Conservation (phyloP, 192 early-diverging fungal species). For the Entomortierella parvispora region DNA sequence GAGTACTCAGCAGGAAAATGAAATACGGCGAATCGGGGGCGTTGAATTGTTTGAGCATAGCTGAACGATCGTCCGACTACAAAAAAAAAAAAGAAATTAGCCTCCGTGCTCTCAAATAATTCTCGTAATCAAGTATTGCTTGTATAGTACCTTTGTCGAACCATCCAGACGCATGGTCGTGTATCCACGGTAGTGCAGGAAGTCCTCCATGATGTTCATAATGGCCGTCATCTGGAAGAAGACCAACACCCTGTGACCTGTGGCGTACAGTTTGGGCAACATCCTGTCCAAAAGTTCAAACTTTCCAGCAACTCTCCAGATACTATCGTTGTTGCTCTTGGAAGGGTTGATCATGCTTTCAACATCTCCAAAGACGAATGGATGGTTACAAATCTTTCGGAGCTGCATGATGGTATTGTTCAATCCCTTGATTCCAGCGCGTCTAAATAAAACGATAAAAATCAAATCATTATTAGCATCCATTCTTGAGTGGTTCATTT, state of each 20-base stretch:
- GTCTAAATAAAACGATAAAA: conserved; percentile 19
- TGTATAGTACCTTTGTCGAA: conserved; percentile 82
- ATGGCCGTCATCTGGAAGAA: conserved; percentile 91
- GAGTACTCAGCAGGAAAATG: conserved; percentile 93
- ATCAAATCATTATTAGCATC: no score
- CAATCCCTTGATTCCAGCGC: conserved; percentile 77
- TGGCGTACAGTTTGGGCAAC: conserved; percentile 86
- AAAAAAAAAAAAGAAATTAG: background rate
- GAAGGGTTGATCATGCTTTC: conserved; percentile 84
- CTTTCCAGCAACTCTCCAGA: conserved; percentile 92
- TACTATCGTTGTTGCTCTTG: conserved; percentile 72
- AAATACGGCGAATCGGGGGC: conserved; percentile 79
- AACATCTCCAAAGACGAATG: conserved; percentile 96
- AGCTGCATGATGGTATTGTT: conserved; percentile 99
- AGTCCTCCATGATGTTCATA: conserved; percentile 99
- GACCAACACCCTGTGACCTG: conserved; percentile 83
- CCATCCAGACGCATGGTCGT: conserved; percentile 91
- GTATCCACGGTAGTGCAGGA: conserved; percentile 77
- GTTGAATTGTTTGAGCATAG: conserved; percentile 86
- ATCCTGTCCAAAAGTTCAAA: conserved; percentile 97
- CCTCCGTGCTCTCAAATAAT: no score
- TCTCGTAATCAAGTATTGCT: no score
- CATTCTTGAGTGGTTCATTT: no score
- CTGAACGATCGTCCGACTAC: conserved; percentile 84
- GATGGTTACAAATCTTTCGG: conserved; percentile 98